phyloP scores from a whole-genome alignment of 2,329 filamentous ascomycete species.

The Botryotinia calthae region DNA sequence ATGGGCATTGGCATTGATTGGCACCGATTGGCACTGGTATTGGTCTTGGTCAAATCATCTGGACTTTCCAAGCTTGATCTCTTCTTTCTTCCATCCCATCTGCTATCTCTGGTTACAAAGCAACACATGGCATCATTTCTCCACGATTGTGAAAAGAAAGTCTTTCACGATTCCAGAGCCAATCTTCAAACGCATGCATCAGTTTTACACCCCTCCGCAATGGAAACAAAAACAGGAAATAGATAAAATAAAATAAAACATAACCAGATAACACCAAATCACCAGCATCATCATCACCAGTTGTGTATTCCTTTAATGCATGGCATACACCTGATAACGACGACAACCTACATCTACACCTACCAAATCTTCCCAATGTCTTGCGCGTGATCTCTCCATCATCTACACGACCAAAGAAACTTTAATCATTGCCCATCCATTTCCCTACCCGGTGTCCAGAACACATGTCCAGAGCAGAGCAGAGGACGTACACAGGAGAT shows the following conservation, averaged over 20 bases:
- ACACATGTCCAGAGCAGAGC: background rate
- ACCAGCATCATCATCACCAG: background rate
- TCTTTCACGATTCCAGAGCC: background rate
- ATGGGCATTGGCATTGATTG: too few species aligned
- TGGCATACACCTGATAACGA: background rate
- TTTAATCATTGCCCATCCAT: background rate
- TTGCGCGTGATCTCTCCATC: background rate
- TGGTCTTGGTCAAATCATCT: too few species aligned
- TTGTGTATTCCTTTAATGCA: background rate
- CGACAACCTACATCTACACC: background rate
- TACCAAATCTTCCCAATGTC: background rate
- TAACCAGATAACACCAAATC: background rate
- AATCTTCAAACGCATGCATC: background rate
- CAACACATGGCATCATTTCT: background rate
- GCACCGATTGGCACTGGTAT: too few species aligned
- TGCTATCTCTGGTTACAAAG: background rate
- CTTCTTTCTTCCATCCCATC: background rate
- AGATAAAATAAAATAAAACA: background rate
- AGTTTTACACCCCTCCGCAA: background rate
- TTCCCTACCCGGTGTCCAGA: background rate
- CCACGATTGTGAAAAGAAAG: background rate
- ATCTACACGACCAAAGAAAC: background rate
- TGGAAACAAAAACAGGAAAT: background rate
- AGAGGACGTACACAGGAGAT: too few species aligned
- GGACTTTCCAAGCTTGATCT: background rate